Evolutionary conservation across 805 yeast species (phyloP), one percentile per base, ranked within the genome.

Genomic region (Phaffomyces thermotolerans): DNA sequence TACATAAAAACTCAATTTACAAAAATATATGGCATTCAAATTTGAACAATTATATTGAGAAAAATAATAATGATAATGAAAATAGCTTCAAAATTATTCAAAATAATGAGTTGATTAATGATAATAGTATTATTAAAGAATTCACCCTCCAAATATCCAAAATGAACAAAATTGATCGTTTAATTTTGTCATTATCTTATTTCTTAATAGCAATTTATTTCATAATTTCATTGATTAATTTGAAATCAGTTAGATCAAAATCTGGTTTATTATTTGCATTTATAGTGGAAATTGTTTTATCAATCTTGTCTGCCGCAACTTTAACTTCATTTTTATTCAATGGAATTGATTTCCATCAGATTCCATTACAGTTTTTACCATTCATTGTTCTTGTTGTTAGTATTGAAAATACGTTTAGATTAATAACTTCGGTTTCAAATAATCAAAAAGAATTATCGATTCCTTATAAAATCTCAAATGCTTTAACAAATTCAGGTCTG

Each of bases 391-490:
- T 69, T 3, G 64, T 72, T 17, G 64, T 73, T 9, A 68, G 72
- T 10, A 57, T 68, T 15, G 79, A 75, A 46, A 75, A 74, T 51
- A 68, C 66, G 65, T 69, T 74, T 36, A 63, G 78, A 42, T 52
- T 77, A 27, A 58, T 73, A 20, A 57, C 63, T 13, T 53, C 72
- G 6, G 57, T 73, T 3, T 60, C 72, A 1, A 54, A 60, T 20
- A 62, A 68, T 2, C 67, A 74, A 8, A 70, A 66, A 13, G 78
- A 73, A 44, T 54, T 65, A 36, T 57, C 76, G 2, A 63, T 72
- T 4, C 52, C 65, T 8, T 50, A 62, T 1, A 64, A 72, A 32
- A 48, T 74, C 17, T 55, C 68, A 5, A 56, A 62, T 33, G 69
- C 73, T 0, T 54, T 68, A 17, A 54, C 63, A 4, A 53, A 60